Evolutionary conservation across 768 basidiomycete genomes (phyloP), one percentile per base, ranked within the genome.

Genomic region (Amanita molliuscula): DNA sequence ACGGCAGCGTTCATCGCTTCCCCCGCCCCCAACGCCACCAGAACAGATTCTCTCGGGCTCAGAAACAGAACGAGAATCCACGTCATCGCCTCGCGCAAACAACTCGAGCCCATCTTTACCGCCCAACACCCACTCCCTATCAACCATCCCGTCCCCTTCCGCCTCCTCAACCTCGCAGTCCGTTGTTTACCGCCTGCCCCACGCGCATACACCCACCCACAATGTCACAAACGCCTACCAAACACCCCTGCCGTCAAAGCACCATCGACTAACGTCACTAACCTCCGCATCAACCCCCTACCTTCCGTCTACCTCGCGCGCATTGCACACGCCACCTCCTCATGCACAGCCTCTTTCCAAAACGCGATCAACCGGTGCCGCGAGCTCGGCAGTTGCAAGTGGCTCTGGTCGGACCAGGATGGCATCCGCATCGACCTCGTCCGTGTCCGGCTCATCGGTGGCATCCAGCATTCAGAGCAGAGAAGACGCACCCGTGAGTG

Each of bases 61-160:
- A 2, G 88, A 89, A 62, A 90, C 88, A 0, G 88, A 90, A 62
- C 79, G 84, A 38, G 86, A 88, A 63, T 75, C 71, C 34, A 60
- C 65, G 53, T 49, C 62, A 48, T 60, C 65, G 53, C 57, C 36
- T 48, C 54, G 44, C 53, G 54, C 25, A 58, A 60, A 13, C 56
- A 54, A 11, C 55, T 59, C 36, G 43, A 59, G 11, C 53, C 57
- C 53, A 58, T 58, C 8, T 3, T 37, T 47, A 52, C 56, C 31
- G 54, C 62, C 44, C 42, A 29, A 23, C 10, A 26, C 50, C 6
- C 23, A 18, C n/a, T 36, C 25, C 46, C 57, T 49, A 59, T 62
- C 52, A 21, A 33, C 43, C 50, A 56, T 49, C 59, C 61, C 52
- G 13, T 46, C 43, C 58, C 53, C n/a, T 61, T 60, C 50, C 23